Conservation (phyloP, 148 eudicot genomes). For the Dysphania ambrosioides region DNA sequence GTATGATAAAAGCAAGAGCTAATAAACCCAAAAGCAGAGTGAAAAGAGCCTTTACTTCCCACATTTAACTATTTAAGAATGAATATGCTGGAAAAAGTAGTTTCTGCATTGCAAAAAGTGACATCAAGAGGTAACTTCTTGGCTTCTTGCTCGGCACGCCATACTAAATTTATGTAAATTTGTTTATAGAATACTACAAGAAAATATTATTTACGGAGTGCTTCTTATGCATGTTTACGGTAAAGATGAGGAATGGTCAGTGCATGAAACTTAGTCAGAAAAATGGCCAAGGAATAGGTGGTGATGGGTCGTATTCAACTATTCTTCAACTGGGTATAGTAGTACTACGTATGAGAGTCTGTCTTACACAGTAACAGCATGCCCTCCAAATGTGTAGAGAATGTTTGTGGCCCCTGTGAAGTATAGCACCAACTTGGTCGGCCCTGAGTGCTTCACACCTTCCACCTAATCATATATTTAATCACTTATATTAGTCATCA, state of each 20-base stretch:
- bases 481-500: slow-evolving; percentile 1
- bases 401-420: slow-evolving; percentile 97
- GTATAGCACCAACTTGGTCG: slow-evolving; percentile 70
- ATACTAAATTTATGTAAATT: slow-evolving; percentile 9
- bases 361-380: slow-evolving; percentile 98
- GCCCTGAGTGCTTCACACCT: slow-evolving; percentile 78
- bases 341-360: background rate
- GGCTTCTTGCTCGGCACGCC: slow-evolving; percentile 26
- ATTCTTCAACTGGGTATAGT: slow-evolving; percentile 20
- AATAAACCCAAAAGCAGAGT: background rate
- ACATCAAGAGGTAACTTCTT: slow-evolving; percentile 4
- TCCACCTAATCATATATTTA: slow-evolving; percentile 49
- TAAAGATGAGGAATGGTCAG: slow-evolving; percentile 15
- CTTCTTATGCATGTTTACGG: background rate
- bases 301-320: slow-evolving; percentile 25
- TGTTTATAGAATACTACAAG: background rate
- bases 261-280: slow-evolving; percentile 15
- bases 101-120: background rate
- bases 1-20: slow-evolving; percentile 22
- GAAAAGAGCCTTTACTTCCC: slow-evolving; percentile 19
- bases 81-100: background rate
- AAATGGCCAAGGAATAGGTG: slow-evolving; percentile 19
- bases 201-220: background rate
- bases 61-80: slow-evolving; percentile 8
- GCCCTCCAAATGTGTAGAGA: slow-evolving; percentile 96